phyloP scores from a whole-genome alignment of 1,139 yeast species.

The Meyerozyma guilliermondii region DNA sequence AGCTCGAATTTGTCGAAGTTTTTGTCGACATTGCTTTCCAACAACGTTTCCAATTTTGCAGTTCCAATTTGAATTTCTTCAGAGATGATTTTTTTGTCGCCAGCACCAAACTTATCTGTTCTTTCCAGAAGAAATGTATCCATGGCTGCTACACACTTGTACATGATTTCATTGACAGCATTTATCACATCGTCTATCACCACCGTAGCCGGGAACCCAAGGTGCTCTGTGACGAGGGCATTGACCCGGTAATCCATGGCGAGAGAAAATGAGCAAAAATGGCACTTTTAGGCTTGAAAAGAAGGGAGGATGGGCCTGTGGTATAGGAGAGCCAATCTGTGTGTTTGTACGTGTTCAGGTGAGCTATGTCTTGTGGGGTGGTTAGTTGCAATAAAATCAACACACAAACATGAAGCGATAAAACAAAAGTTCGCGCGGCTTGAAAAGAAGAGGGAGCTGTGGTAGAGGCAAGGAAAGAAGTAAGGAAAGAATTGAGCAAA shows the following conservation, averaged over 20 bases:
- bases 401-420: background rate
- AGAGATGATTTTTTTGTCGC: conserved; percentile 3
- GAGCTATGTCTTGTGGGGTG: background rate
- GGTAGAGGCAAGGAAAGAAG: background rate
- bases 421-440: background rate
- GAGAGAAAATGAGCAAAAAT: no score
- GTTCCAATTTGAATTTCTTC: conserved; percentile 71
- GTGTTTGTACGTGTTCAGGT: background rate
- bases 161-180: conserved; percentile 80
- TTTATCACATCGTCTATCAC: conserved; percentile 85
- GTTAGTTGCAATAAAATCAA: background rate
- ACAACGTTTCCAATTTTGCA: conserved; percentile 70
- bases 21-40: conserved; percentile 75
- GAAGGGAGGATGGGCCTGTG: background rate
- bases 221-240: conserved; percentile 73
- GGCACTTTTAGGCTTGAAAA: no score
- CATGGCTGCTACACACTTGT: conserved; percentile 76
- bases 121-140: conserved; percentile 55
- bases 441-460: background rate
- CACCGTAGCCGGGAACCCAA: conserved; percentile 84
- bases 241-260: conserved; percentile 37
- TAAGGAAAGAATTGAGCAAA: background rate
- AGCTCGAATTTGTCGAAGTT: conserved; percentile 86
- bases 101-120: conserved; percentile 12
- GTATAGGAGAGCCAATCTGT: background rate